Conservation (phyloP, 176 grass and related monocot genomes). For the Guadua angustifolia region DNA sequence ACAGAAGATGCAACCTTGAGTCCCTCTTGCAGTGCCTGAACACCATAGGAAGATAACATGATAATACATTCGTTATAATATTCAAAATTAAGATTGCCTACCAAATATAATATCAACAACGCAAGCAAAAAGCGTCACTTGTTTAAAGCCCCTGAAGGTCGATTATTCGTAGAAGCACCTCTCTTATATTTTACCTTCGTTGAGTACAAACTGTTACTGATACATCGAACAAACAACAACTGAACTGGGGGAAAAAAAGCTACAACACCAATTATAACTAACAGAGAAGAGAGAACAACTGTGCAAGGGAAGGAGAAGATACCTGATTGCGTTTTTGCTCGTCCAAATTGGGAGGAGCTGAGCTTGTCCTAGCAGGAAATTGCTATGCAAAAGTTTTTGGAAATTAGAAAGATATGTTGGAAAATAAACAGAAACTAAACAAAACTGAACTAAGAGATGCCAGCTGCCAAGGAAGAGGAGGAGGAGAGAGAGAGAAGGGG, state of each 20-base stretch:
- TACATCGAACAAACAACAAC: conserved; percentile 14
- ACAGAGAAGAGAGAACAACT: neutral
- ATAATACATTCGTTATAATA: conserved; percentile 30
- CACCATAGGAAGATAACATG: conserved; percentile 1
- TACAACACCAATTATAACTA: neutral
- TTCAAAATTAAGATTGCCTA: conserved; percentile 1
- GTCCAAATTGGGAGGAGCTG: conserved; percentile 94
- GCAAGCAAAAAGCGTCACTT: conserved; percentile 22
- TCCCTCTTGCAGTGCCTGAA: conserved; percentile 59
- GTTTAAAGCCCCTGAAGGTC: neutral
- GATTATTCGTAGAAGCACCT: neutral
- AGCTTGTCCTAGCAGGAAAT: conserved; percentile 96
- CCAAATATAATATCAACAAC: conserved; percentile 10
- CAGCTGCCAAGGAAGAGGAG: conserved; percentile 28
- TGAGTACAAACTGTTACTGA: neutral
- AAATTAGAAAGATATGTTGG: neutral
- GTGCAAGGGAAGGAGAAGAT: conserved; percentile 19
- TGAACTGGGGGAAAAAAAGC: neutral
- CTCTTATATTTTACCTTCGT: neutral
- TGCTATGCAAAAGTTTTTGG: conserved; percentile 34
- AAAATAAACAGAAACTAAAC: conserved; percentile 12
- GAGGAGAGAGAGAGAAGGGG: neutral
- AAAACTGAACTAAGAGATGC: neutral
- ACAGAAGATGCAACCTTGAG: conserved; percentile 46
- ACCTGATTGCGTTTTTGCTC: conserved; percentile 95